phyloP scores from a whole-genome alignment of 2,329 filamentous ascomycete species.

The Cladosporium sp. region DNA sequence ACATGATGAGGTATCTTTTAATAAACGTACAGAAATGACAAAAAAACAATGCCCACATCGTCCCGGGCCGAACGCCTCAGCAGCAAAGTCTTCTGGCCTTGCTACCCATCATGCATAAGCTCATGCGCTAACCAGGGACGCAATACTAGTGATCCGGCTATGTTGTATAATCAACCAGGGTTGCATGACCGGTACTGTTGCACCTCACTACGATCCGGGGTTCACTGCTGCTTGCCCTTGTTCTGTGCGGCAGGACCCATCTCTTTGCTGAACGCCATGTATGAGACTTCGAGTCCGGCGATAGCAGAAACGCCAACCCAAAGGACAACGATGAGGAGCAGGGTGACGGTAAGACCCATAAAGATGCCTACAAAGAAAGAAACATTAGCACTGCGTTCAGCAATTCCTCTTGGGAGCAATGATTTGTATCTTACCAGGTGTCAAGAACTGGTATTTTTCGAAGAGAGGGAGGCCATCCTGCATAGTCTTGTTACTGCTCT shows the following conservation, averaged over 20 bases:
- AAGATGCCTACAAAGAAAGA: slow-evolving; percentile 60
- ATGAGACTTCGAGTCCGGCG: slow-evolving; percentile 78
- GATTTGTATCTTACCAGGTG: slow-evolving; percentile 60
- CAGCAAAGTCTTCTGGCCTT: neutral
- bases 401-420: neutral
- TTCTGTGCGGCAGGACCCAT: slow-evolving; percentile 86
- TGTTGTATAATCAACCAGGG: too few relatives aligned
- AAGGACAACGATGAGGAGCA: slow-evolving; percentile 72
- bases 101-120: neutral
- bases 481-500: slow-evolving; percentile 17
- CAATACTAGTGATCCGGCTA: neutral
- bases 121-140: neutral
- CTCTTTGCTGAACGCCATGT: slow-evolving; percentile 94
- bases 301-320: slow-evolving; percentile 74
- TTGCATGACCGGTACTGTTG: too few relatives aligned
- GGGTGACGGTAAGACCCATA: slow-evolving; percentile 69
- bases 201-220: too few relatives aligned
- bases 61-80: neutral
- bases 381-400: neutral
- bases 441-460: slow-evolving; percentile 92
- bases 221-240: slow-evolving; percentile 57
- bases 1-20: slow-evolving; percentile 1
- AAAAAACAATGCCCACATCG: neutral
- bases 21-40: slow-evolving; percentile 7
- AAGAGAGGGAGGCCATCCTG: slow-evolving; percentile 59